Evolutionary conservation across 805 yeast genomes (phyloP), one percentile per base, ranked within the genome.

Genomic region (Ogataea trehaloabstinens): DNA sequence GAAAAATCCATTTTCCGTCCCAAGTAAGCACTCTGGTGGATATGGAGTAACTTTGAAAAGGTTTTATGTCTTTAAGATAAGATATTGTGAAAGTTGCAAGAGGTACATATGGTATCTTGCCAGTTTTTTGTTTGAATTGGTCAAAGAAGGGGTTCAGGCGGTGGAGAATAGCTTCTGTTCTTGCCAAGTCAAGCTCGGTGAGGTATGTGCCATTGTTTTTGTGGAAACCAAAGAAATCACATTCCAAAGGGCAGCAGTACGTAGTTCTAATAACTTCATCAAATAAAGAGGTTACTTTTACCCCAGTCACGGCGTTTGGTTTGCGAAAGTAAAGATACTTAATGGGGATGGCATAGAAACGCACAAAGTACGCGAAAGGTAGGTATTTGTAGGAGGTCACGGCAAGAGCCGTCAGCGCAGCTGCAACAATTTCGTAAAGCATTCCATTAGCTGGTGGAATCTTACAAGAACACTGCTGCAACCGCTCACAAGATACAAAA

Each of bases 141-240:
- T 32, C 21, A 20, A 52, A 42, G 41, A 27, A 50, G 8, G 36
- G 20, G n/a, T 38, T 37, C 68, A 90, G 76, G 4, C 78, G 63
- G 31, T 64, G 60, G 18, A 76, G 63, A 65, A 88, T 65, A 38
- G 82, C 61, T 40, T 79, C 77, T 6, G 85, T 71, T 56, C 97
- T 76, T 3, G 86, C 79, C 45, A 88, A 70, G 56, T 90, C 97
- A 56, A 87, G 67, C 49, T 90, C 97, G 15, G 70, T 64, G 53
- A 85, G 83, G 62, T 90, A 91, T 1, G 95, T 84, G 5, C 91
- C 80, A 59, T 91, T 91, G 40, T 84, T 78, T 66, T 90, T 91
- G 67, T 90, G 98, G 34, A 88, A 52, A 3, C 60, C 60, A 55
- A 87, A 87, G 67, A 85, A 75, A 61, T 90, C 97, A 55, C 87